Conservation (phyloP, 371 early-diverging fungal genomes). For the Smittium culicis region DNA sequence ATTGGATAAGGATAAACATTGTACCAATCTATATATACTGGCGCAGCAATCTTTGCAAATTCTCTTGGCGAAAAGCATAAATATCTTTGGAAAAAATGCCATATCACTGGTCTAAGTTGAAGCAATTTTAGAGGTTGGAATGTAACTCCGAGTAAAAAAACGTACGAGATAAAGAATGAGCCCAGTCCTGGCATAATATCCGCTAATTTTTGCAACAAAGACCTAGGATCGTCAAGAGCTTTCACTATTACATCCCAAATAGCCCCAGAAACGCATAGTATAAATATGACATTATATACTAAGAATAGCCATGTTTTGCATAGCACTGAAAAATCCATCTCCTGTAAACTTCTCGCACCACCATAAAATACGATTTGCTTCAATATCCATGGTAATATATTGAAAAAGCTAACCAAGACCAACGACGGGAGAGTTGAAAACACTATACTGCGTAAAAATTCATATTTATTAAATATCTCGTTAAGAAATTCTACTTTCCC, state of each 20-base stretch:
- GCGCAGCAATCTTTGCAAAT: conserved; percentile 38
- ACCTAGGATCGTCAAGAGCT: conserved; percentile 47
- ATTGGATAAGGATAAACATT: conserved; percentile 56
- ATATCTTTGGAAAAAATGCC: conserved; percentile 32
- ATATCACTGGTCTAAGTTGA: conserved; percentile 42
- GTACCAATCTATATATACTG: conserved; percentile 49
- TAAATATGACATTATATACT: conserved; percentile 73
- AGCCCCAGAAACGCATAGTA: conserved; percentile 65
- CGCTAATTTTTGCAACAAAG: conserved; percentile 55
- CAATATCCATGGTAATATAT: conserved; percentile 53
- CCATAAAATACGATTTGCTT: conserved; percentile 48
- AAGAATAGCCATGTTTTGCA: conserved; percentile 75
- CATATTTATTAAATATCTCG: conserved; percentile 22
- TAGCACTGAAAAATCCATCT: conserved; percentile 47
- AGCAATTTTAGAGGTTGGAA: conserved; percentile 57
- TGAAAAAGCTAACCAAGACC: conserved; percentile 52
- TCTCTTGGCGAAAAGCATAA: conserved; percentile 57
- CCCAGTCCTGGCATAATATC: conserved; percentile 44
- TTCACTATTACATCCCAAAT: conserved; percentile 56
- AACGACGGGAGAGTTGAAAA: conserved; percentile 29
- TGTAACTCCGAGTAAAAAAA: conserved; percentile 49
- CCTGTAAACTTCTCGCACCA: conserved; percentile 33
- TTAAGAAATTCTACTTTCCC: conserved; percentile 34
- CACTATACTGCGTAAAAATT: conserved; percentile 36
- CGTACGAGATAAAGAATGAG: conserved; percentile 62